These are phyloP conservation scores for Paramecium octaurelia DNA, from an alignment of 73 alveolate genomes.

Conservation along the genomic window DNA sequence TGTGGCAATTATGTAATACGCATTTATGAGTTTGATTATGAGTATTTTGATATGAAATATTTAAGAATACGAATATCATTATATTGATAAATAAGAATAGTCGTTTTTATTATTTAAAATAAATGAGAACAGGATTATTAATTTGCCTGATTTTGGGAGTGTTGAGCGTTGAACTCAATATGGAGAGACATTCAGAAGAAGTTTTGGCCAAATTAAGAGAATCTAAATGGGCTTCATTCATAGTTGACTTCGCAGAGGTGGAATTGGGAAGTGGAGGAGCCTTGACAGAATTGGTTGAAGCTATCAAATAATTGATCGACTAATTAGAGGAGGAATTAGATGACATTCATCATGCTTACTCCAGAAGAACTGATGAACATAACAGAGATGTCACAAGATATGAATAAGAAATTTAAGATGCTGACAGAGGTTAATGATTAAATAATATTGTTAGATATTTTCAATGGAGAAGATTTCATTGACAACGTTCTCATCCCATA, in stretches of 20 bases:
- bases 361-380: conserved; percentile 49
- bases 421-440: conserved; percentile 26
- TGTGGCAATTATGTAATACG: background rate
- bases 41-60: background rate
- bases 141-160: conserved; percentile 9
- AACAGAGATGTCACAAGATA: conserved; percentile 51
- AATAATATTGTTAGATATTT: background rate
- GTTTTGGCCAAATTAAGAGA: background rate
- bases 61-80: background rate
- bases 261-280: conserved; percentile 35
- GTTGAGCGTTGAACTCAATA: conserved; percentile 45
- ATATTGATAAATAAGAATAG: background rate
- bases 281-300: conserved; percentile 19
- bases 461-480: conserved; percentile 46
- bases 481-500: conserved; percentile 35
- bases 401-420: conserved; percentile 49
- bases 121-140: conserved; percentile 14
- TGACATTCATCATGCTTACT: background rate
- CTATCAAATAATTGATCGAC: conserved; percentile 5
- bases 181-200: conserved; percentile 13
- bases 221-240: conserved; percentile 30
- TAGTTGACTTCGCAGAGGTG: conserved; percentile 30
- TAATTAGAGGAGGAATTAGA: conserved; percentile 35
- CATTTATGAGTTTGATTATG: background rate
- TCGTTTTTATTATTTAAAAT: conserved; percentile 10